A percentile compares a stretch with the other conserved stretches of the same genome.
These are phyloP conservation scores for Dictyostelium firmibasis DNA, from an alignment of 78 protist genomes.

Conservation along the genomic window DNA sequence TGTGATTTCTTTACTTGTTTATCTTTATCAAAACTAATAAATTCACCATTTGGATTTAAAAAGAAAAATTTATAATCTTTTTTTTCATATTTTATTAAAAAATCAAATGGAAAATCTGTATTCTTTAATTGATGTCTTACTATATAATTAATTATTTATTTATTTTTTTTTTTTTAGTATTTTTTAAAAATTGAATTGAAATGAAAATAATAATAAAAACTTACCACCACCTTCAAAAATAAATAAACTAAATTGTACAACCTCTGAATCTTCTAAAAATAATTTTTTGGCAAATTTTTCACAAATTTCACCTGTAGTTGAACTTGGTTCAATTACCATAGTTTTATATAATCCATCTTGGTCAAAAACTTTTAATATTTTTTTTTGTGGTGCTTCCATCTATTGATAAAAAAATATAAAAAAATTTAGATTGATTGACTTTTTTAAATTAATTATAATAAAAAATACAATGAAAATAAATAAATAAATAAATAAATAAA, in stretches of 20 bases:
- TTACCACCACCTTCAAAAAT: constrained; percentile 65
- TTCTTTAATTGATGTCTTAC: constrained; percentile 27
- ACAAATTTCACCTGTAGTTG: constrained; percentile 53
- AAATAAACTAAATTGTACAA: constrained; percentile 42
- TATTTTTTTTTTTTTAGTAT: background rate
- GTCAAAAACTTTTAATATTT: constrained; percentile 71
- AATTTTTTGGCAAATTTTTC: constrained; percentile 54
- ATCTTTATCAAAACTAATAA: constrained; percentile 54
- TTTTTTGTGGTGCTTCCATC: constrained; percentile 35
- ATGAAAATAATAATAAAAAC: background rate
- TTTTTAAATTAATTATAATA: too few relatives aligned
- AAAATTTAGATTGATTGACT: background rate
- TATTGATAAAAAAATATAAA: background rate
- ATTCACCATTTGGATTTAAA: constrained; percentile 59
- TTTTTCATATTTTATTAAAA: constrained; percentile 16
- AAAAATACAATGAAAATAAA: too few relatives aligned
- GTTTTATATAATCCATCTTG: constrained; percentile 52
- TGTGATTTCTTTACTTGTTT: background rate
- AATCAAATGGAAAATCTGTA: constrained; percentile 68
- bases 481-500: too few relatives aligned
- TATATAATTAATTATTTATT: background rate
- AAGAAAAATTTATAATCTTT: constrained; percentile 52
- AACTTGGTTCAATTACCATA: constrained; percentile 47
- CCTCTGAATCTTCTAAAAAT: constrained; percentile 27
- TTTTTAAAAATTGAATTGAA: background rate